Base-by-base conservation (phyloP, 306 rosid genomes). In the Cyclanthera cordifolia region DNA sequence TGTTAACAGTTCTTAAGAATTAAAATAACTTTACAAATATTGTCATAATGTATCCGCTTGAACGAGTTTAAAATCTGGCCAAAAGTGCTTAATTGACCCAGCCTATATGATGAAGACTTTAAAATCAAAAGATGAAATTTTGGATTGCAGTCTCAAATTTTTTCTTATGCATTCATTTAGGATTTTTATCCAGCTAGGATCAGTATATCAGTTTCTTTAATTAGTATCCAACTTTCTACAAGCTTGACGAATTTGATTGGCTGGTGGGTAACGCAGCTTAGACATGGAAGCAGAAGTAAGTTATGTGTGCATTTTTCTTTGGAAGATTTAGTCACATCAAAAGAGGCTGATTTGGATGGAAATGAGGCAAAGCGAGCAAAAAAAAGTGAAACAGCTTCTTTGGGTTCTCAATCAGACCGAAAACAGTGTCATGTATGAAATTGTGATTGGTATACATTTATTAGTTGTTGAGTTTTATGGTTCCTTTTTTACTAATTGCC, bases 391-490 rank as follows among this genome's bases (percentile, higher is more conserved):
- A 73, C 76, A 27, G 53, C 84, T 65, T 76, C 84, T 64, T 80
- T 81, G 74, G 84, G 79, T 74, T 77, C 80, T 76, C 73, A 77
- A 81, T 74, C 71, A 21, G 76, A 73, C 49, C 75, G 49, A 60
- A 60, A 56, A 61, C 39, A 76, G 49, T 89, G 96, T 75, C 82
- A 79, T 72, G 98, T 89, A 78, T 72, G 85, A 65, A 70, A 71
- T 80, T 55, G 28, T 78, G 73, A 56, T 72, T 45, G 72, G 53
- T 60, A 32, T 46, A 52, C 15, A 43, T 43, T 43, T 43, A 14
- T 43, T 43, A 14, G 11, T 34, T 68, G 53, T 80, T 17, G 17
- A 61, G 69, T 37, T 20, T 3, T 4, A 13, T 51, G 53, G 58
- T 73, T 67, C 72, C 9, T 13, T 13, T 71, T 39, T 64, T 64